phyloP scores from a whole-genome alignment of 768 basidiomycete genomes.

The Termitomyces sp. region DNA sequence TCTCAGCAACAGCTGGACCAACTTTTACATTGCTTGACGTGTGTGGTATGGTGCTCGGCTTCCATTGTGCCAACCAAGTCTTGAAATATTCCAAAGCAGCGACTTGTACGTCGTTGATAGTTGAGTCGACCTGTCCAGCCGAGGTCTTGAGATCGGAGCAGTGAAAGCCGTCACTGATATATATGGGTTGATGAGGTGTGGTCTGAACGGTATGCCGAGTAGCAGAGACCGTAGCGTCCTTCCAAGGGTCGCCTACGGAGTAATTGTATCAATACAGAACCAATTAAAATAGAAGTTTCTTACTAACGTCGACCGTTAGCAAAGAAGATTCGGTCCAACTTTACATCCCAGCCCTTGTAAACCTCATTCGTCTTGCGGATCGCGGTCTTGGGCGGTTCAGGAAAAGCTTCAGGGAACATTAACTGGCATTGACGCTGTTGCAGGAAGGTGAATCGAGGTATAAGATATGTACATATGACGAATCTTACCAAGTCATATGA shows the following conservation, averaged over 20 bases:
- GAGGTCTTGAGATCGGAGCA: conserved; percentile 48
- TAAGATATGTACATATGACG: neutral
- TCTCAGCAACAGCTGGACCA: neutral
- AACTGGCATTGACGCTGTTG: conserved; percentile 61
- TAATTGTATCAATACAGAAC: neutral
- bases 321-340: conserved; percentile 56
- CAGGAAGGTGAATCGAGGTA: neutral
- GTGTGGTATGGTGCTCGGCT: conserved; percentile 12
- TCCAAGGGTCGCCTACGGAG: conserved; percentile 63
- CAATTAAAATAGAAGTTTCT: neutral
- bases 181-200: conserved; percentile 51
- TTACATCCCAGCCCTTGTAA: conserved; percentile 62
- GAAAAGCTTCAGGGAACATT: conserved; percentile 60
- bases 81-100: conserved; percentile 48
- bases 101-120: conserved; percentile 47
- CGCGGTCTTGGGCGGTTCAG: conserved; percentile 36
- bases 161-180: conserved; percentile 59
- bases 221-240: conserved; percentile 62
- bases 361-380: conserved; percentile 35
- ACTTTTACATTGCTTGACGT: neutral
- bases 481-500: conserved; percentile 44
- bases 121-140: conserved; percentile 40
- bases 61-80: conserved; percentile 49
- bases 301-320: conserved; percentile 61
- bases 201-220: conserved; percentile 37